phyloP scores from a whole-genome alignment of 163 green algal genomes.

The Chlorella variabilis region DNA sequence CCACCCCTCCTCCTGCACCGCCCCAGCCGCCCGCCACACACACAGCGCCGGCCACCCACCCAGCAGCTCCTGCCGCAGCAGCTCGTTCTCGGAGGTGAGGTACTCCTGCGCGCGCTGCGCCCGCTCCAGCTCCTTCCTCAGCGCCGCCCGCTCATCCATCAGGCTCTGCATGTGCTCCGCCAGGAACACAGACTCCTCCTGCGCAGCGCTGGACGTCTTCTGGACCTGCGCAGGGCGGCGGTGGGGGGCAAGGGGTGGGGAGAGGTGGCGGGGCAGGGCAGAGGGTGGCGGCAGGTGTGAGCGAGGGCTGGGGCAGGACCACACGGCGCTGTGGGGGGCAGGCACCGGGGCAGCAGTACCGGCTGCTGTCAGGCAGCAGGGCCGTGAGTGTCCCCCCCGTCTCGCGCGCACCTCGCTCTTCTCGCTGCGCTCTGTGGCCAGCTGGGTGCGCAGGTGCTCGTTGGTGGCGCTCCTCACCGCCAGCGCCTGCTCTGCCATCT shows the following conservation, averaged over 20 bases:
- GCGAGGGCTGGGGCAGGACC: no score
- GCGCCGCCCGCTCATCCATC: conserved; percentile 1
- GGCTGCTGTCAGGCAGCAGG: no score
- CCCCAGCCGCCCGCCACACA: neutral
- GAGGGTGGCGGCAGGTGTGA: no score
- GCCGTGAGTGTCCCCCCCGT: no score
- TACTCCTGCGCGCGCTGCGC: conserved; percentile 2
- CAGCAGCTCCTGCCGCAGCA: conserved; percentile 37
- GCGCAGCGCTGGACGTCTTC: conserved; percentile 1
- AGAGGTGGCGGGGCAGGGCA: no score
- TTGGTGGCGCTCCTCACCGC: neutral
- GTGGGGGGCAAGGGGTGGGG: neutral
- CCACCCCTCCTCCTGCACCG: neutral
- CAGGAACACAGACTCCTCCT: conserved; percentile 34
- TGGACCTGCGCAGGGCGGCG: conserved; percentile 8
- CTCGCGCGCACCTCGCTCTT: conserved; percentile 3
- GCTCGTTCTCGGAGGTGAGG: conserved; percentile 13
- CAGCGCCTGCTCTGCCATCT: conserved; percentile 42
- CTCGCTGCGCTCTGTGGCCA: neutral
- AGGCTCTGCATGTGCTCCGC: conserved; percentile 19
- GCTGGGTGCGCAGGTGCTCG: neutral
- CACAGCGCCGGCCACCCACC: neutral
- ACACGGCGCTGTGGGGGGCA: no score
- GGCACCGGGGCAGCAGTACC: no score
- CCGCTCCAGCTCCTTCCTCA: conserved; percentile 27